Evolutionary conservation across 2,329 filamentous ascomycete genomes (phyloP).

Genomic region (Colletotrichum tropicale): DNA sequence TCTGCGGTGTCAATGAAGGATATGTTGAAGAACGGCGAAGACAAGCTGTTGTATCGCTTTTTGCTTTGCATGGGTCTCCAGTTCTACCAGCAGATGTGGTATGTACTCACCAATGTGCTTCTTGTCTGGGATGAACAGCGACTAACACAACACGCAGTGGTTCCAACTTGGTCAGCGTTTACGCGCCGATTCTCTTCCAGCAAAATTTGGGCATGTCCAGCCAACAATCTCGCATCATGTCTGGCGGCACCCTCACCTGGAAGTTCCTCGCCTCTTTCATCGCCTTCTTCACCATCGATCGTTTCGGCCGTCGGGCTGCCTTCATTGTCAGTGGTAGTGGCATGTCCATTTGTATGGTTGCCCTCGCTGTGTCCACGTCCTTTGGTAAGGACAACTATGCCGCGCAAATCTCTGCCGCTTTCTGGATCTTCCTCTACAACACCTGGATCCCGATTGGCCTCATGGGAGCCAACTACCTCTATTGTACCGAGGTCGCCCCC

Average conservation of each 20-base stretch:
- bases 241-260: constrained; percentile 56
- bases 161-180: constrained; percentile 52
- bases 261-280: constrained; percentile 58
- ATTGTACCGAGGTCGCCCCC: constrained; percentile 62
- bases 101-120: background rate
- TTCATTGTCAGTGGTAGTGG: constrained; percentile 57
- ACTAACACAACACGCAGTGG: constrained; percentile 32
- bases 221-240: constrained; percentile 42
- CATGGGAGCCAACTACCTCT: constrained; percentile 63
- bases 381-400: constrained; percentile 47
- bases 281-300: constrained; percentile 54
- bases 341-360: constrained; percentile 60
- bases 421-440: constrained; percentile 65
- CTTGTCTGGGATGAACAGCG: background rate
- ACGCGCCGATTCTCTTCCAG: constrained; percentile 44
- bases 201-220: constrained; percentile 41
- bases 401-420: constrained; percentile 54
- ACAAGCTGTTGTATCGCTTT: constrained; percentile 53
- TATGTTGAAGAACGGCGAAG: constrained; percentile 51
- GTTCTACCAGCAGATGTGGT: constrained; percentile 31
- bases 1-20: constrained; percentile 40
- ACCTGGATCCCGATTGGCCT: constrained; percentile 65
- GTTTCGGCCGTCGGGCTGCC: constrained; percentile 51
- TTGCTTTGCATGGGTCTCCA: constrained; percentile 33
- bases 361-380: constrained; percentile 55